phyloP scores from a whole-genome alignment of 768 basidiomycete genomes.

The Cystobasidium onofrii region DNA sequence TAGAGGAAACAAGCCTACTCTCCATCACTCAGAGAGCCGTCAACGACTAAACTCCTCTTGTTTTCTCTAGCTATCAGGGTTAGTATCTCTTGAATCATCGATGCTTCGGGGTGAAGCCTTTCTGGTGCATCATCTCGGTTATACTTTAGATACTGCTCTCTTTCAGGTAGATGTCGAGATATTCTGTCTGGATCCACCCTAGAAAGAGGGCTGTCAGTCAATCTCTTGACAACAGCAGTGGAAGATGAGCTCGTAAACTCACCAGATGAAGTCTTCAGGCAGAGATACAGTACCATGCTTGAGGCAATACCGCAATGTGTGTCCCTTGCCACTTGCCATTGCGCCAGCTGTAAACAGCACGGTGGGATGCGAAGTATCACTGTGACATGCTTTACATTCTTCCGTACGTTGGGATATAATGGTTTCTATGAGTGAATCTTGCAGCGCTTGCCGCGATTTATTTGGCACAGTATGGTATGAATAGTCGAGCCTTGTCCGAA shows the following conservation, averaged over 20 bases:
- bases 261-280: conserved; percentile 42
- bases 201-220: neutral
- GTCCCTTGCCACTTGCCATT: conserved; percentile 41
- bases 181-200: conserved; percentile 44
- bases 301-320: conserved; percentile 39
- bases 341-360: conserved; percentile 43
- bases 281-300: conserved; percentile 36
- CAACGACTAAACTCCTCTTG: conserved; percentile 40
- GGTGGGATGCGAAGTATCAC: conserved; percentile 29
- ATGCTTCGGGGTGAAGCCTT: conserved; percentile 42
- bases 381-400: conserved; percentile 17
- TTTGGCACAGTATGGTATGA: conserved; percentile 40
- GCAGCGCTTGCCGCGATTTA: conserved; percentile 36
- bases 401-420: conserved; percentile 30
- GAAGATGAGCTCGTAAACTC: conserved; percentile 8
- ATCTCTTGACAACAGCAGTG: neutral
- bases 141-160: conserved; percentile 39
- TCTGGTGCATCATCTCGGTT: conserved; percentile 34
- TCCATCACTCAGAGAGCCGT: conserved; percentile 41
- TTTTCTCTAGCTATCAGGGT: conserved; percentile 36
- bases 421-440: conserved; percentile 40
- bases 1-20: conserved; percentile 14
- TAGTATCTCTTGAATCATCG: conserved; percentile 42
- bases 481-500: conserved; percentile 39
- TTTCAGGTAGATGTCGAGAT: conserved; percentile 41